phyloP scores from a whole-genome alignment of 345 rosid genomes.

The Isatis tinctoria region DNA sequence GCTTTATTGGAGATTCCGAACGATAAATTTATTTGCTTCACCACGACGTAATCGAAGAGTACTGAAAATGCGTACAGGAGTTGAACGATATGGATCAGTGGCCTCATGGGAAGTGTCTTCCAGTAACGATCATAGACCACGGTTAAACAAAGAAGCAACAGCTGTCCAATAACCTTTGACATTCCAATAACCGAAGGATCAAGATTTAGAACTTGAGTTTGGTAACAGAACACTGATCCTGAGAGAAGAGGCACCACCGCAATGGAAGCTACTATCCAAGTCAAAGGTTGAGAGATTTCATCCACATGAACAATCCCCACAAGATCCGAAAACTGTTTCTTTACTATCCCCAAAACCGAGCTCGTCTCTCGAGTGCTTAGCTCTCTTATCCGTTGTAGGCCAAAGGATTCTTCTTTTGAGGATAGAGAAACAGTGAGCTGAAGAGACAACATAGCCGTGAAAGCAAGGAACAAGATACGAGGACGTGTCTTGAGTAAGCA shows the following conservation, averaged over 20 bases:
- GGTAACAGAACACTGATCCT: slow-evolving; percentile 82
- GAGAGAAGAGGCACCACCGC: slow-evolving; percentile 64
- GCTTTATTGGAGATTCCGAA: slow-evolving; percentile 65
- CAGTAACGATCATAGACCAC: slow-evolving; percentile 55
- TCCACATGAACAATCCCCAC: slow-evolving; percentile 44
- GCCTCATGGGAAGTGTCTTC: slow-evolving; percentile 70
- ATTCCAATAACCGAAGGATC: slow-evolving; percentile 69
- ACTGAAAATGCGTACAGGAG: slow-evolving; percentile 54
- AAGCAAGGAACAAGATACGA: slow-evolving; percentile 48
- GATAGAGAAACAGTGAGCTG: slow-evolving; percentile 56
- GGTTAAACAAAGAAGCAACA: slow-evolving; percentile 58
- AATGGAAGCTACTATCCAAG: slow-evolving; percentile 68
- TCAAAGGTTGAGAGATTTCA: slow-evolving; percentile 50
- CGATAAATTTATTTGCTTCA: slow-evolving; percentile 57
- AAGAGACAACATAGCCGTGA: slow-evolving; percentile 45
- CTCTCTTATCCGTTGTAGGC: slow-evolving; percentile 33
- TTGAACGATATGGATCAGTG: slow-evolving; percentile 51
- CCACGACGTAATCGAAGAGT: slow-evolving; percentile 65
- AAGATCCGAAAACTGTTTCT: slow-evolving; percentile 48
- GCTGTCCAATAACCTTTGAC: slow-evolving; percentile 76
- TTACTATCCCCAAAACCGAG: slow-evolving; percentile 40
- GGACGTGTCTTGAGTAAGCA: slow-evolving; percentile 45
- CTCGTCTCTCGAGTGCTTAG: neutral
- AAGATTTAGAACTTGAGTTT: slow-evolving; percentile 70
- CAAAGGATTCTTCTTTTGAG: slow-evolving; percentile 53